Conservation (phyloP, 2,329 filamentous ascomycete genomes). For the Trichoderma sp. region DNA sequence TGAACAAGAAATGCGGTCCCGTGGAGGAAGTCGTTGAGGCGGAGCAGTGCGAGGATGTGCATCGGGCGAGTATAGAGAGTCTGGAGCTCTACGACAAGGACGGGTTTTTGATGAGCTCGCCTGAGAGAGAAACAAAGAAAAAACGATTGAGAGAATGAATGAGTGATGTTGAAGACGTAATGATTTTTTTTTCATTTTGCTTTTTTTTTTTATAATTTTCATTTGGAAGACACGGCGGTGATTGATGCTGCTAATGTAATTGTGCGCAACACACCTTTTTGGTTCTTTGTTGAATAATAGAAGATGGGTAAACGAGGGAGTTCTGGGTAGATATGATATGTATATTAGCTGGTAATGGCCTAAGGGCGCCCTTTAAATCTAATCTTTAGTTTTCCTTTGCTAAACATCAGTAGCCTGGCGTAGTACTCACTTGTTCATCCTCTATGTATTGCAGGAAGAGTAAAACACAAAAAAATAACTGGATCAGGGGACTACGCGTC, state of each 20-base stretch:
- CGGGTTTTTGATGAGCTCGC: conserved; percentile 44
- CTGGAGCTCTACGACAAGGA: conserved; percentile 45
- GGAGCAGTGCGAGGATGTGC: conserved; percentile 24
- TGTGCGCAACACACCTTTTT: neutral
- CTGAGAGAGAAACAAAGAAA: conserved; percentile 31
- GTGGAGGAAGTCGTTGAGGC: conserved; percentile 29
- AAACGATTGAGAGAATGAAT: conserved; percentile 17
- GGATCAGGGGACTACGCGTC: conserved; percentile 20
- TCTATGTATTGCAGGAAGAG: too few relatives aligned
- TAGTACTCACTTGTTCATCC: neutral
- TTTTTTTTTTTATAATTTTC: too few relatives aligned
- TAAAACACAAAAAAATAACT: too few relatives aligned
- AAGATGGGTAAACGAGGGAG: neutral
- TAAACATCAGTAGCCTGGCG: neutral
- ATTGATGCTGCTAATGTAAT: neutral
- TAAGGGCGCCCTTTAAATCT: conserved; percentile 2
- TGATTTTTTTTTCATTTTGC: neutral
- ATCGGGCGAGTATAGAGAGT: conserved; percentile 37
- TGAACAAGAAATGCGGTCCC: conserved; percentile 26
- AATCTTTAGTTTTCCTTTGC: conserved; percentile 5
- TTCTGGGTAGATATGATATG: neutral
- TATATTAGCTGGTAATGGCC: neutral
- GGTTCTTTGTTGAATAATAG: neutral
- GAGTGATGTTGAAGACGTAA: neutral
- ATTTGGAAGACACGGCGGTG: neutral